These are phyloP conservation scores for Suillus brevipes DNA, from an alignment of 768 basidiomycete species.

Conservation along the genomic window DNA sequence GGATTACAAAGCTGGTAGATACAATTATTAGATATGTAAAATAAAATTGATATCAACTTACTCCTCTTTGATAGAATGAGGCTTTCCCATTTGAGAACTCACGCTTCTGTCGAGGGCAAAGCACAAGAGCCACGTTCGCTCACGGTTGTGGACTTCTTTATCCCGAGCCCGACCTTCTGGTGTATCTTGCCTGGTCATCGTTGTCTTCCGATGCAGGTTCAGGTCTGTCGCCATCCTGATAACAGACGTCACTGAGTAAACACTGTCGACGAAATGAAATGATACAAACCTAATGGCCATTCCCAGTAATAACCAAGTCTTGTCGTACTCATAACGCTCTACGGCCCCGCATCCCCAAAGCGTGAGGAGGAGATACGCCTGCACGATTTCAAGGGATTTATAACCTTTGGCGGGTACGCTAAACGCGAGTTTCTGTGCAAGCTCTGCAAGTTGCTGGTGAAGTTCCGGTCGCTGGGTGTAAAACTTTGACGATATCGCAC, in stretches of 20 bases:
- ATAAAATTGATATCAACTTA: constrained; percentile 40
- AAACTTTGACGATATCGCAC: constrained; percentile 92
- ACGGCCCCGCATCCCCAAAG: constrained; percentile 94
- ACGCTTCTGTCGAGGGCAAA: constrained; percentile 86
- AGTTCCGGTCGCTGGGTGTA: constrained; percentile 82
- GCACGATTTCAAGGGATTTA: constrained; percentile 93
- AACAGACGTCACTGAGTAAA: constrained; percentile 12
- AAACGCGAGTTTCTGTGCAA: constrained; percentile 88
- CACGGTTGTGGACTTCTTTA: constrained; percentile 88
- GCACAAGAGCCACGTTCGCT: constrained; percentile 91
- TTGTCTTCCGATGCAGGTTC: constrained; percentile 89
- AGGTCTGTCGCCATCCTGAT: constrained; percentile 92
- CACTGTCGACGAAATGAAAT: background rate
- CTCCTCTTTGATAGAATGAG: constrained; percentile 92
- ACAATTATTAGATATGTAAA: constrained; percentile 10
- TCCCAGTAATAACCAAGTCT: constrained; percentile 87
- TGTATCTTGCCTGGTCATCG: constrained; percentile 56
- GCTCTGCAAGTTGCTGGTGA: constrained; percentile 73
- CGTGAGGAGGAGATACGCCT: constrained; percentile 88
- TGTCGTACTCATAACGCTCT: constrained; percentile 95
- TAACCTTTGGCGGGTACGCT: constrained; percentile 82
- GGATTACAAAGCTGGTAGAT: constrained; percentile 73
- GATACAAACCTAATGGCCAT: constrained; percentile 73
- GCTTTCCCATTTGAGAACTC: constrained; percentile 97
- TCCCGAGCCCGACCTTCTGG: constrained; percentile 81